Conservation (phyloP, 1,284 basidiomycete genomes). For the Heliocybe sulcata region DNA sequence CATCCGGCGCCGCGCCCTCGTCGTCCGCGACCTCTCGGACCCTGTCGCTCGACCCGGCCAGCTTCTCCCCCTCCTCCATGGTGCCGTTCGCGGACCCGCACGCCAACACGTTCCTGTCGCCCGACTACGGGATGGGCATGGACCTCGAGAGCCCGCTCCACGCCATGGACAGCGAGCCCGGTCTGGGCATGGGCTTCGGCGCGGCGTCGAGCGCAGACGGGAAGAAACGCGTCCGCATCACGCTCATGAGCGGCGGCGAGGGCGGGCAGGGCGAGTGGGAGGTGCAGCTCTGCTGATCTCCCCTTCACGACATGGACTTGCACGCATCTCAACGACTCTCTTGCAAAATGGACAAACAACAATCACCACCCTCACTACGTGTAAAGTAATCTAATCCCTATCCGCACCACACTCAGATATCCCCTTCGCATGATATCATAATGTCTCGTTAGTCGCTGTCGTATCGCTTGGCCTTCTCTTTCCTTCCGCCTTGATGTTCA, state of each 20-base stretch:
- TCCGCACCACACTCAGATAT: neutral
- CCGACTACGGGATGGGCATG: neutral
- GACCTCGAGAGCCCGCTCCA: neutral
- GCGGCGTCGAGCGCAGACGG: conserved; percentile 24
- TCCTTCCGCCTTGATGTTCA: neutral
- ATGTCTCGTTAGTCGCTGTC: neutral
- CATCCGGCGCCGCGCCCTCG: conserved; percentile 31
- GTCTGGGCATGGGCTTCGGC: conserved; percentile 25
- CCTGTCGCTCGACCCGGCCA: conserved; percentile 14
- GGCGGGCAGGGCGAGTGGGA: conserved; percentile 69
- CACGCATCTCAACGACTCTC: neutral
- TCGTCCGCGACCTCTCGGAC: conserved; percentile 27
- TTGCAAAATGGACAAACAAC: neutral
- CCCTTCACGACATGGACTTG: neutral
- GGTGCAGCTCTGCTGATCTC: conserved; percentile 52
- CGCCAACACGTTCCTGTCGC: neutral
- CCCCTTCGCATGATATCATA: neutral
- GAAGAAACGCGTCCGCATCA: conserved; percentile 51
- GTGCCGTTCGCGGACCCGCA: conserved; percentile 6
- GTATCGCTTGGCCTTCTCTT: neutral
- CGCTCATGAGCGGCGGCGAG: conserved; percentile 50
- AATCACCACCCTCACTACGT: neutral
- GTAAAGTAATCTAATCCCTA: neutral
- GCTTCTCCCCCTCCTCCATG: conserved; percentile 18
- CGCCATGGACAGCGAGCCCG: conserved; percentile 5